phyloP scores from a whole-genome alignment of 2,329 filamentous ascomycete species.

The Aspergillus novoparasiticus region DNA sequence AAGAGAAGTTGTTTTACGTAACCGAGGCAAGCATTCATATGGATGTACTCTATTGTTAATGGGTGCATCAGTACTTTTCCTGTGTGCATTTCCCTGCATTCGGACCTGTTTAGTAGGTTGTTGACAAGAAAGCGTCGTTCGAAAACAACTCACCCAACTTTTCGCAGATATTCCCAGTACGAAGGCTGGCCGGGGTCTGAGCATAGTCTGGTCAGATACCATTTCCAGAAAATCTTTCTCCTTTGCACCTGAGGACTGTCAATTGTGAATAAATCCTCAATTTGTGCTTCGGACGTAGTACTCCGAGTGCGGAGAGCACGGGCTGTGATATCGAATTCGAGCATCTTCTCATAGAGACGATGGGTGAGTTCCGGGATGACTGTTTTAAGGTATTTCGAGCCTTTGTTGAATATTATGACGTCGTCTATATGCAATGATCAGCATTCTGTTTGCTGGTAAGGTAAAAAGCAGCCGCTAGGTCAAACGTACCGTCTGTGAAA shows the following conservation, averaged over 20 bases:
- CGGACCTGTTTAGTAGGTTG: not conserved
- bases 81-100: slow-evolving; percentile 15
- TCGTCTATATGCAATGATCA: slow-evolving; percentile 9
- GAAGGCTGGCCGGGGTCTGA: slow-evolving; percentile 12
- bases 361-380: slow-evolving; percentile 13
- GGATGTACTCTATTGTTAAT: slow-evolving; percentile 15
- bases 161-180: slow-evolving; percentile 16
- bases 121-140: not conserved
- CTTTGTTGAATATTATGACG: slow-evolving; percentile 12
- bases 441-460: not conserved
- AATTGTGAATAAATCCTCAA: slow-evolving; percentile 14
- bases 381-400: slow-evolving; percentile 10
- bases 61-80: slow-evolving; percentile 16
- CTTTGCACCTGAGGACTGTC: slow-evolving; percentile 17
- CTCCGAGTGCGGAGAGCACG: slow-evolving; percentile 13
- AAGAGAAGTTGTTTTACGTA: slow-evolving; percentile 11
- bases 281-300: slow-evolving; percentile 8
- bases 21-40: slow-evolving; percentile 17
- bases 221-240: slow-evolving; percentile 19
- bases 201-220: slow-evolving; percentile 17
- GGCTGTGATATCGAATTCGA: slow-evolving; percentile 18
- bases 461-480: not conserved
- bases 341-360: slow-evolving; percentile 17
- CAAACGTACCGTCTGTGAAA: slow-evolving; percentile 11
- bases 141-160: slow-evolving; percentile 13